These are phyloP conservation scores for Cruciata laevipes DNA, from an alignment of 257 asterid species.

Conservation along the genomic window DNA sequence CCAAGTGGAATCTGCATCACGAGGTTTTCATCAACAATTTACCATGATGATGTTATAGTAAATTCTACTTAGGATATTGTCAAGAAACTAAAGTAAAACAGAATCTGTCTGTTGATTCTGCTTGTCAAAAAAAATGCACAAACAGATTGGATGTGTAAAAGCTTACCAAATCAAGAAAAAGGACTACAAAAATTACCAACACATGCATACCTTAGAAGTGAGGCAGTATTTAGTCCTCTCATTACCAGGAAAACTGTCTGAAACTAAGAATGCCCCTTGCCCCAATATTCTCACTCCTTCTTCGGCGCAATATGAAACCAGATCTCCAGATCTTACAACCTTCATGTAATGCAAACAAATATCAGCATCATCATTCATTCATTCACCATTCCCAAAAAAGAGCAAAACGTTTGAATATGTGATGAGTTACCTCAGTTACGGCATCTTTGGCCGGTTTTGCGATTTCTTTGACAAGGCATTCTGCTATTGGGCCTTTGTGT, in stretches of 20 bases:
- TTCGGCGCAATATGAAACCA: conserved; percentile 77
- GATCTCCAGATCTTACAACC: conserved; percentile 52
- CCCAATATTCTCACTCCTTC: conserved; percentile 84
- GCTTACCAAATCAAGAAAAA: background rate
- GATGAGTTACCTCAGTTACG: conserved; percentile 63
- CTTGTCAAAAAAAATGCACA: background rate
- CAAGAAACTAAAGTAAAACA: background rate
- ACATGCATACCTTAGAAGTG: conserved; percentile 50
- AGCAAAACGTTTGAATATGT: background rate
- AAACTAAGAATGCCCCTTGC: conserved; percentile 62
- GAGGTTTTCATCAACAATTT: background rate
- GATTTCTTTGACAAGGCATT: conserved; percentile 83
- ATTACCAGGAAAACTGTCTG: conserved; percentile 86
- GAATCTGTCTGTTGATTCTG: background rate
- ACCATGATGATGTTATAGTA: background rate
- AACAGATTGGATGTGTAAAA: background rate
- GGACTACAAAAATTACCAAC: background rate
- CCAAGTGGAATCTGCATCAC: conserved; percentile 75
- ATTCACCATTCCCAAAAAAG: background rate
- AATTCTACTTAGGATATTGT: background rate
- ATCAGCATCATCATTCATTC: background rate
- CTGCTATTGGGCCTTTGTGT: conserved; percentile 87
- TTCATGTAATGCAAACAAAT: conserved; percentile 10
- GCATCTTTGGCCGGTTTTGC: conserved; percentile 97
- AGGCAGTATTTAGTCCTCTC: conserved; percentile 86